These are phyloP conservation scores for Globisporangium emineosum DNA, from an alignment of 352 stramenopile genomes.

Conservation along the genomic window DNA sequence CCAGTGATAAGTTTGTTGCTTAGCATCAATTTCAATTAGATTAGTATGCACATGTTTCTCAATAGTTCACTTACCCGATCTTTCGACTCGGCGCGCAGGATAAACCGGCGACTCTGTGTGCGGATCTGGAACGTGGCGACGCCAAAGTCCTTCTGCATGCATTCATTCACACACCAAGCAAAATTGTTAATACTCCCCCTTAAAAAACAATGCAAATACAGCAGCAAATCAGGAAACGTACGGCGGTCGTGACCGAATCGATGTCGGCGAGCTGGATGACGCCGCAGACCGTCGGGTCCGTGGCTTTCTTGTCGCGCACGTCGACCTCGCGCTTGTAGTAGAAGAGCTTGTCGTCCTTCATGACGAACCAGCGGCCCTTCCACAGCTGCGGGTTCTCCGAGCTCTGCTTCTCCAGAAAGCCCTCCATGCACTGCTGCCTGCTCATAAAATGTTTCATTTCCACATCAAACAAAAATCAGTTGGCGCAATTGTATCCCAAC, in stretches of 20 bases:
- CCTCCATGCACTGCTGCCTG: conserved; percentile 72
- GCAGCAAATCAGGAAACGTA: conserved; percentile 29
- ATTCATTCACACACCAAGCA: not conserved
- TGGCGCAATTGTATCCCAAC: not conserved
- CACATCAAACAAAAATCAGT: conserved; percentile 1
- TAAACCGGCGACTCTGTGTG: conserved; percentile 68
- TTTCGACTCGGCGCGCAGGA: conserved; percentile 79
- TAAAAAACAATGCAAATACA: not conserved
- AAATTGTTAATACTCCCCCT: not conserved
- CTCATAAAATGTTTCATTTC: no score
- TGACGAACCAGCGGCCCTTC: conserved; percentile 86
- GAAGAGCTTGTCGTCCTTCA: conserved; percentile 81
- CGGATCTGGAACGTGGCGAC: conserved; percentile 81
- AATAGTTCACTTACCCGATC: conserved; percentile 47
- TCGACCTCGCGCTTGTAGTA: conserved; percentile 72
- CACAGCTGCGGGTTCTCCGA: conserved; percentile 59
- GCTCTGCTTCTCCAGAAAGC: conserved; percentile 84
- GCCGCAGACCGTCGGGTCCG: conserved; percentile 57
- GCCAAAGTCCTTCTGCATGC: conserved; percentile 75
- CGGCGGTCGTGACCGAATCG: conserved; percentile 80
- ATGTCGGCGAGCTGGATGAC: conserved; percentile 82
- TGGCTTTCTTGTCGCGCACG: conserved; percentile 51
- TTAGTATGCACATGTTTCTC: not conserved
- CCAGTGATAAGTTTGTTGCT: not conserved
- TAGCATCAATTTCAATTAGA: not conserved